Evolutionary conservation across 768 basidiomycete genomes (phyloP), one percentile per base, ranked within the genome.

Genomic region (Pulveroboletus sp.): DNA sequence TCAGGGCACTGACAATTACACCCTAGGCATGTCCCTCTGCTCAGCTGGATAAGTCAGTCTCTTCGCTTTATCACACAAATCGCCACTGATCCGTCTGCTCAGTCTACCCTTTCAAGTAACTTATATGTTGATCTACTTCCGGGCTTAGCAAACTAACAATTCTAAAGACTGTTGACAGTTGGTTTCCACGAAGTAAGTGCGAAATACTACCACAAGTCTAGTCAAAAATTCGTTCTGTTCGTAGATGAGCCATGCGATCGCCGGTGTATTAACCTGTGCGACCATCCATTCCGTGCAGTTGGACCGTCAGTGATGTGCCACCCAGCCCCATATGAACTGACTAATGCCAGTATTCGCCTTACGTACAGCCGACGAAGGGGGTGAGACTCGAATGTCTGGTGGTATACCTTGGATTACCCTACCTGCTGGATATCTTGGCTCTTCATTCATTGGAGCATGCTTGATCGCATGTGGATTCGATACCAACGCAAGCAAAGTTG

Each of bases 61-160:
- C 37, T 35, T 23, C 37, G 12, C 48, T 35, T 25, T 20, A 14
- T 44, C 8, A 27, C 25, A 9, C 25, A 43, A 51, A 24, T 36
- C 42, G n/a, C 43, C 20, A 42, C 55, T 65, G 36, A 60, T 21
- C 29, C 37, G 24, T 38, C 29, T 32, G 16, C 46, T 38, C 43
- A 92, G 90, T 93, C 62, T 93, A 93, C 66, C 91, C 90, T 5
- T 93, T 93, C 79, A 93, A 93, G 90, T 90, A 69, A 69, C 82
- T 66, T 46, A n/a, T 52, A n/a, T 40, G 13, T 25, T 16, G 49
- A 50, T 44, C 7, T 21, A 42, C 21, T 12, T 17, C 6, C 32
- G 33, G 19, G 43, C 43, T 31, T 23, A 27, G 32, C 32, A 41
- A 29, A 40, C 60, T 66, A 42, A 66, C 62, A 9, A 19, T 53